Evolutionary conservation across 345 rosid species (phyloP), one percentile per base, ranked within the genome.

Genomic region (Balakata baccata): DNA sequence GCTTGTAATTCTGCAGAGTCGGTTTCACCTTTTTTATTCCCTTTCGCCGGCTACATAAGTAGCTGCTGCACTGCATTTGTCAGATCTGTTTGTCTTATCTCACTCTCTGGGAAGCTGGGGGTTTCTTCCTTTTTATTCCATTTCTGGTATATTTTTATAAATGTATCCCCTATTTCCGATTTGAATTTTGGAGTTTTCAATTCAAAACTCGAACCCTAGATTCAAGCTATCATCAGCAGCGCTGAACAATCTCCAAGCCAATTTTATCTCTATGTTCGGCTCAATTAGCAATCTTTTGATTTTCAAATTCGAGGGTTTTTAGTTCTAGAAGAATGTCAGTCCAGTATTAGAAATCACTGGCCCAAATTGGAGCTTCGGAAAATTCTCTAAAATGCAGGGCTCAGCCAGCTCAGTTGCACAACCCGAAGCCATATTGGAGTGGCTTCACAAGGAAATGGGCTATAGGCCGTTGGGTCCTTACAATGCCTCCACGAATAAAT

Each of bases 371-470:
- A 41, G 18, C 34, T 43, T n/a, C 34, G 10, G 25, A 22, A 53
- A 12, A 20, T 43, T 14, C 0, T 64, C 11, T 11, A 16, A 38
- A 74, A 79, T 74, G 81, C 81, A 74, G 67, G 54, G 74, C 56
- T 75, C 78, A 46, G 39, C 71, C 37, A 43, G 53, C 70, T 62
- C 77, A 22, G 57, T 14, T 16, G 89, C 85, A 63, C 89, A 89
- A 64, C 89, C 97, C 38, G 94, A 91, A 78, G 93, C 84, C 34
- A 91, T 91, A 45, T 65, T 87, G 51, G 94, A 90, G 75, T 94
- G 96, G 98, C 78, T 92, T 58, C 92, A 89, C 65, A 92, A 88
- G 82, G 98, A 94, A 76, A 92, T 94, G 96, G 90, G 92, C 29
- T 92, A 94, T 71, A 75, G 93, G 70, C 91, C 97, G 5, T 75